Base-by-base conservation (phyloP, 345 rosid genomes). In the Salix caprea region DNA sequence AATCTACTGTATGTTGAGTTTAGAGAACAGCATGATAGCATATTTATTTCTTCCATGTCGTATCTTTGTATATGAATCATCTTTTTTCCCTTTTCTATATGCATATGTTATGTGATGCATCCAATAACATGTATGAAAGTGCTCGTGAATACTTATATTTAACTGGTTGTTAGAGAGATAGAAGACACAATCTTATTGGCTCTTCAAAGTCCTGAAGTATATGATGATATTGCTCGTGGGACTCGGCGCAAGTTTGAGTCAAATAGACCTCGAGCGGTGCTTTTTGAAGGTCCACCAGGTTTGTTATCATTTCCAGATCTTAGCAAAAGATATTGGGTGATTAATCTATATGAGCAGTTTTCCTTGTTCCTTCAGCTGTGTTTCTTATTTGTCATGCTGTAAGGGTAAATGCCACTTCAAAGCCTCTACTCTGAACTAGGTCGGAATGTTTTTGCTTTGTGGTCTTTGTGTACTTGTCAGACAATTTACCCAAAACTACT, bases 241-340 rank as follows among this genome's bases (percentile, higher is more conserved):
- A 91, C 99, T 77, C 88, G 97, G 73, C 56, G 76, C 19, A 93
- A 96, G 67, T 96, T 91, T 74, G 97, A 96, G 86, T 90, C 98
- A 30, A 93, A 96, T 69, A 83, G 99, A 84, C 98, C 99, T 44
- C 89, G 97, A 36, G 97, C 98, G 34, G 92, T 96, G 76, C 94
- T 96, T 50, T 96, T 93, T 82, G 97, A 96, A 86, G 99, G 98
- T 48, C 99, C 98, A 12, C 98, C 97, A 81, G 99, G 99, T 93
- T 84, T 62, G 80, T 76, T 40, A 77, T 69, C 67, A 44, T 39
- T 10, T 40, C 74, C 34, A 3, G 42, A 76, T 10, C 46, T 44
- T n/a, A 23, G 36, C 13, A 21, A 24, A 48, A 40, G 56, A 26
- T 37, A 14, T 71, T 56, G 37, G 39, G 36, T 10, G 30, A 67